Conservation (phyloP, 495 filamentous ascomycete genomes). For the Penicillium cinerascens region DNA sequence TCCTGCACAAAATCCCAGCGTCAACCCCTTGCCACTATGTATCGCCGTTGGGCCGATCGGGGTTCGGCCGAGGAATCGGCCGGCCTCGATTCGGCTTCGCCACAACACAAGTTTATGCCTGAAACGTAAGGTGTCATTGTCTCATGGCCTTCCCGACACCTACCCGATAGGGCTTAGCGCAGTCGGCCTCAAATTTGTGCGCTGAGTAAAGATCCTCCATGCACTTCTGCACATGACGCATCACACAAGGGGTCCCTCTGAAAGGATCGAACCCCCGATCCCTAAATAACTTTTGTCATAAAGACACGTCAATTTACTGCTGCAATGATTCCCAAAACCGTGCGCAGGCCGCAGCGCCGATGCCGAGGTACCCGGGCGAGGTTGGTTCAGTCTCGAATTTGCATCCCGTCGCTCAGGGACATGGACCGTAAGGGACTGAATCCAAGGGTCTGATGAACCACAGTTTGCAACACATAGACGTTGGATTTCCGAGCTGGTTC, state of each 20-base stretch:
- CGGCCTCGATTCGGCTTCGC: not conserved
- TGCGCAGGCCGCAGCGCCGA: not conserved
- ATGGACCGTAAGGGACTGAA: not conserved
- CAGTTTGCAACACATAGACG: not conserved
- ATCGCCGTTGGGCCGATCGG: not conserved
- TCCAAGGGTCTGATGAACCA: slow-evolving; percentile 1
- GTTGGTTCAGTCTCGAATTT: not conserved
- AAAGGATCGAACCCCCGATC: not conserved
- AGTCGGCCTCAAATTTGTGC: not conserved
- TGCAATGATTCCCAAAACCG: not conserved
- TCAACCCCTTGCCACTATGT: not conserved
- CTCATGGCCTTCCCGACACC: not conserved
- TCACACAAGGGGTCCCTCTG: not conserved
- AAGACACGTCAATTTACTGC: not conserved
- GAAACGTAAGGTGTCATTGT: slow-evolving; percentile 1
- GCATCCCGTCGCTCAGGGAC: not conserved
- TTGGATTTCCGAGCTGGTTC: not conserved
- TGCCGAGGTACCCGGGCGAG: slow-evolving; percentile 6
- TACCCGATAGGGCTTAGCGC: not conserved
- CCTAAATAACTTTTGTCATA: not conserved
- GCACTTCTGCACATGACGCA: not conserved
- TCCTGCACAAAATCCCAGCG: not conserved
- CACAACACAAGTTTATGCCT: not conserved
- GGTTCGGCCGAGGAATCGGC: not conserved
- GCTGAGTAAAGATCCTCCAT: not conserved